phyloP scores from a whole-genome alignment of 148 eudicot species.

The Pharnaceum exiguum region DNA sequence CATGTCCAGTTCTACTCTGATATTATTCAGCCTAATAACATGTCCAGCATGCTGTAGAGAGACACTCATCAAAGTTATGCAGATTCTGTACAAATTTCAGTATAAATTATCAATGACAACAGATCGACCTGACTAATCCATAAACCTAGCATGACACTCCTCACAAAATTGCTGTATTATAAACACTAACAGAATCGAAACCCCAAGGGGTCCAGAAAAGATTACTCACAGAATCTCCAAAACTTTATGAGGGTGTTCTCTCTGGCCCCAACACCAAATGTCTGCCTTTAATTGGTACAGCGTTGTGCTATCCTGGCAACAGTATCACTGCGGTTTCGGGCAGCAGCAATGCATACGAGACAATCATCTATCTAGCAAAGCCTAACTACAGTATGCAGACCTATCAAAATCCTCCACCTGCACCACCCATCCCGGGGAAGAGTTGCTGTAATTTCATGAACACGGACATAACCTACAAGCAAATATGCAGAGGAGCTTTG shows the following conservation, averaged over 20 bases:
- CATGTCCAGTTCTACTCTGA: too few species aligned
- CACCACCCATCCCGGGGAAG: constrained; percentile 74
- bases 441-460: constrained; percentile 87
- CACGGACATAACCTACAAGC: constrained; percentile 80
- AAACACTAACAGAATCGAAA: not conserved
- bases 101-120: not conserved
- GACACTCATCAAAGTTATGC: not conserved
- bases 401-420: constrained; percentile 29
- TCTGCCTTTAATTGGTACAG: not conserved
- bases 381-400: not conserved
- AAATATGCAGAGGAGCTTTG: not conserved
- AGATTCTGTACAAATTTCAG: constrained; percentile 12
- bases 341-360: constrained; percentile 1
- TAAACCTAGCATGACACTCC: not conserved
- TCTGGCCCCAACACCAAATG: not conserved
- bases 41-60: not conserved
- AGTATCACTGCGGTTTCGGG: not conserved
- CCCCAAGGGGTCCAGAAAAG: not conserved
- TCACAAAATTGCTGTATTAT: not conserved
- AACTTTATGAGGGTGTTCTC: constrained; percentile 9
- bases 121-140: not conserved
- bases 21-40: too few species aligned
- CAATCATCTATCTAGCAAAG: not conserved
- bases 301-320: not conserved
- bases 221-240: constrained; percentile 9